Conservation (phyloP, 1,284 basidiomycete genomes). For the Apiotrichum veenhuisii region DNA sequence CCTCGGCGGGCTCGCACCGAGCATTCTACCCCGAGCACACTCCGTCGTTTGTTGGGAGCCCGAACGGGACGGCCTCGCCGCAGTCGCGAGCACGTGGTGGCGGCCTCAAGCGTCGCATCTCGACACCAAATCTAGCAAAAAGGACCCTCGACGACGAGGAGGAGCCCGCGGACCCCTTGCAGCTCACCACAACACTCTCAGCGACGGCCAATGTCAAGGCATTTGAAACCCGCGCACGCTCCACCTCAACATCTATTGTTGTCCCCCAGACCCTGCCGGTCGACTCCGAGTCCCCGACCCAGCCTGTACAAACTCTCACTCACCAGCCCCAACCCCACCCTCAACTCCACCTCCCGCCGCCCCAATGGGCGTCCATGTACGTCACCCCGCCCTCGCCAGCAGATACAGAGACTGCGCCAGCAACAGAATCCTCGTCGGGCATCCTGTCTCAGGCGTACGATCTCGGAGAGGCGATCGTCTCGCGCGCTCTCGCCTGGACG, state of each 20-base stretch:
- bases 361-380: slow-evolving; percentile 19
- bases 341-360: slow-evolving; percentile 6
- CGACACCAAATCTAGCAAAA: slow-evolving; percentile 32
- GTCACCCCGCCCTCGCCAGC: slow-evolving; percentile 22
- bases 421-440: neutral
- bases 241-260: slow-evolving; percentile 44
- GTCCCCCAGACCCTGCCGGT: slow-evolving; percentile 23
- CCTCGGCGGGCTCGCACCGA: slow-evolving; percentile 14
- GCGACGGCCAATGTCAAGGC: slow-evolving; percentile 10
- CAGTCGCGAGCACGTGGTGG: slow-evolving; percentile 15
- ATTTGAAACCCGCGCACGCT: slow-evolving; percentile 36
- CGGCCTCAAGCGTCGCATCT: slow-evolving; percentile 40
- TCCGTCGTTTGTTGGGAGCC: neutral
- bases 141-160: slow-evolving; percentile 14
- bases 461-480: slow-evolving; percentile 30
- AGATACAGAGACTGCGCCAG: neutral
- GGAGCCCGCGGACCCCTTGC: slow-evolving; percentile 5
- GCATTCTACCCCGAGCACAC: slow-evolving; percentile 1
- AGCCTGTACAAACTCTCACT: slow-evolving; percentile 14
- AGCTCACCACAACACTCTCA: neutral
- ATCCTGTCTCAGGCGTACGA: slow-evolving; percentile 33
- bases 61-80: neutral
- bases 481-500: slow-evolving; percentile 24
- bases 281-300: slow-evolving; percentile 11
- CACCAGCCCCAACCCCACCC: slow-evolving; percentile 8